A percentile compares a stretch with the other conserved stretches of the same genome.
These are phyloP conservation scores for Suillus cothurnatus DNA, from an alignment of 768 basidiomycete genomes.

Conservation along the genomic window DNA sequence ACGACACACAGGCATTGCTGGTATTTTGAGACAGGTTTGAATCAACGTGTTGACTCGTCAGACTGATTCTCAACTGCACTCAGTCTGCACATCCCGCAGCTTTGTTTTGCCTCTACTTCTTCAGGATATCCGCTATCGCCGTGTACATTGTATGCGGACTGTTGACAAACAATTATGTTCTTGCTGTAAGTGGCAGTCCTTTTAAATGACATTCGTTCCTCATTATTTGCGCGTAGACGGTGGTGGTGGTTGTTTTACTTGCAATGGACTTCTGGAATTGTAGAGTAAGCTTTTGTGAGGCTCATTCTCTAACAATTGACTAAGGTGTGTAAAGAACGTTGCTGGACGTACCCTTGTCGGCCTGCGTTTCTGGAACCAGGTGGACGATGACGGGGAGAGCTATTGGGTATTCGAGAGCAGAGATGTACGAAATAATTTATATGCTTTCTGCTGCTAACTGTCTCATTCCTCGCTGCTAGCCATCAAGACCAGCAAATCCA, in stretches of 20 bases:
- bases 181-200: constrained; percentile 64
- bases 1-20: constrained; percentile 56
- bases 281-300: constrained; percentile 52
- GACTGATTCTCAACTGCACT: constrained; percentile 17
- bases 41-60: constrained; percentile 8
- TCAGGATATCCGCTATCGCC: constrained; percentile 84
- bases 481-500: constrained; percentile 85
- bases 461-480: constrained; percentile 45
- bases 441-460: neutral
- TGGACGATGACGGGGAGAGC: constrained; percentile 92
- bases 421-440: constrained; percentile 64
- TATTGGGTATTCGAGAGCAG: constrained; percentile 99
- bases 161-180: constrained; percentile 88
- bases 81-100: constrained; percentile 82
- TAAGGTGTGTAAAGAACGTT: constrained; percentile 68
- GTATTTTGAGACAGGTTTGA: constrained; percentile 75
- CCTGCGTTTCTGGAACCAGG: constrained; percentile 97
- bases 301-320: neutral
- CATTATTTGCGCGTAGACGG: constrained; percentile 53
- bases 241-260: constrained; percentile 88
- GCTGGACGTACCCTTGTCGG: constrained; percentile 93
- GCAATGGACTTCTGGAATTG: constrained; percentile 99
- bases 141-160: constrained; percentile 94
- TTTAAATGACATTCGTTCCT: constrained; percentile 1
- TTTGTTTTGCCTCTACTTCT: constrained; percentile 87